Evolutionary conservation across 78 protist species (phyloP).

Genomic region (Dictyostelium brefeldianum): DNA sequence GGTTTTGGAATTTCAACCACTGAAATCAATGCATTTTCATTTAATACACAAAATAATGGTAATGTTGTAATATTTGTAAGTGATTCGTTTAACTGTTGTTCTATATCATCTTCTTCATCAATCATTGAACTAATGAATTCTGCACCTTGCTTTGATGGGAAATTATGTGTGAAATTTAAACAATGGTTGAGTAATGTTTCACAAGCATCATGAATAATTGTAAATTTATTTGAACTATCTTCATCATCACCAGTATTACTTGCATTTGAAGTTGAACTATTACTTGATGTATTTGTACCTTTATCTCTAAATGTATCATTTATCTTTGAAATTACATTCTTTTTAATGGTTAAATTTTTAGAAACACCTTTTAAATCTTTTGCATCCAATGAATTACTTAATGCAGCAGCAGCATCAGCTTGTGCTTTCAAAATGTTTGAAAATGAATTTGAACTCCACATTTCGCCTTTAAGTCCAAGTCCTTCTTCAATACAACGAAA

Average conservation of each 20-base stretch:
- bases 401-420: not conserved
- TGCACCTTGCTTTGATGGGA: constrained; percentile 70
- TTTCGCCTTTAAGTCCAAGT: constrained; percentile 39
- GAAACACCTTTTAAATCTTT: constrained; percentile 17
- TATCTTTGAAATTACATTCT: not conserved
- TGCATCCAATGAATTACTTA: not conserved
- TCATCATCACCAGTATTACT: not conserved
- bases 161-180: constrained; percentile 54
- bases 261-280: not conserved
- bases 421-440: not conserved
- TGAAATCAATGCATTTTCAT: constrained; percentile 68
- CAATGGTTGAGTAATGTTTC: constrained; percentile 56
- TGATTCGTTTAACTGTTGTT: not conserved
- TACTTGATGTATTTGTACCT: not conserved
- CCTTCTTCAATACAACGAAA: constrained; percentile 55
- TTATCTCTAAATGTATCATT: constrained; percentile 2
- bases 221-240: not conserved
- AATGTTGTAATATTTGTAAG: not conserved
- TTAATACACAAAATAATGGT: constrained; percentile 51
- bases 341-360: constrained; percentile 34
- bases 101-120: constrained; percentile 49
- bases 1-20: constrained; percentile 67
- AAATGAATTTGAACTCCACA: constrained; percentile 28
- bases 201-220: constrained; percentile 33
- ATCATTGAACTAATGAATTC: constrained; percentile 52